Conservation (phyloP, 2,329 filamentous ascomycete species). For the Arthroderma sp. region DNA sequence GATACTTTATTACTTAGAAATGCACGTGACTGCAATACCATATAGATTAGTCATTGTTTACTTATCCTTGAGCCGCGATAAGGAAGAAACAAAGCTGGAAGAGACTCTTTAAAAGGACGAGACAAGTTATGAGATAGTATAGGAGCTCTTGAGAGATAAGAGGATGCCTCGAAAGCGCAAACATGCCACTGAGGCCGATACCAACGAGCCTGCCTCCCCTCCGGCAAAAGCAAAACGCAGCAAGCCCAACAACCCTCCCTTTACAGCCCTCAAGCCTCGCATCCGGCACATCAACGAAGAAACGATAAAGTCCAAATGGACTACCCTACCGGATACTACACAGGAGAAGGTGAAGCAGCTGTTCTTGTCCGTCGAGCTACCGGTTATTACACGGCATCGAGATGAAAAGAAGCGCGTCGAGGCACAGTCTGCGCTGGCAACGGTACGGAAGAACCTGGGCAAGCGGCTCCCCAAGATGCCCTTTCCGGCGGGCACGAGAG, state of each 20-base stretch:
- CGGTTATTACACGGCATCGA: constrained; percentile 32
- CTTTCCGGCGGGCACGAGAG: constrained; percentile 34
- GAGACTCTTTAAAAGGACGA: too few relatives aligned
- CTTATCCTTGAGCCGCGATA: too few relatives aligned
- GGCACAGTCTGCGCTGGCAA: constrained; percentile 30
- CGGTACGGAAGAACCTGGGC: constrained; percentile 32
- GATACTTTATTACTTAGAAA: too few relatives aligned
- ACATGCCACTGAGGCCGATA: background rate
- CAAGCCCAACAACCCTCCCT: constrained; percentile 20
- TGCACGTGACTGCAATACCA: too few relatives aligned
- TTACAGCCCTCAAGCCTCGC: constrained; percentile 30
- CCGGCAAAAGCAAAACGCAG: constrained; percentile 1
- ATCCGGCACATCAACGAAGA: constrained; percentile 32
- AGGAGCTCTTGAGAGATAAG: too few relatives aligned
- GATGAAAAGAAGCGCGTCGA: constrained; percentile 34
- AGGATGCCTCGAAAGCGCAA: constrained; percentile 9
- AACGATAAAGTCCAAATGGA: constrained; percentile 37
- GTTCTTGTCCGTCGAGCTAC: constrained; percentile 32
- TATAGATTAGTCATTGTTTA: too few relatives aligned
- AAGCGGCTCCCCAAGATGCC: constrained; percentile 36
- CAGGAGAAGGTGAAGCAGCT: constrained; percentile 34
- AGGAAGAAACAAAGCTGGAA: too few relatives aligned
- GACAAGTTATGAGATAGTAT: background rate
- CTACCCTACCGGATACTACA: constrained; percentile 31
- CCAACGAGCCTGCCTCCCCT: background rate